Evolutionary conservation across 2,329 filamentous ascomycete species (phyloP).

Genomic region (Penicillium sp.): DNA sequence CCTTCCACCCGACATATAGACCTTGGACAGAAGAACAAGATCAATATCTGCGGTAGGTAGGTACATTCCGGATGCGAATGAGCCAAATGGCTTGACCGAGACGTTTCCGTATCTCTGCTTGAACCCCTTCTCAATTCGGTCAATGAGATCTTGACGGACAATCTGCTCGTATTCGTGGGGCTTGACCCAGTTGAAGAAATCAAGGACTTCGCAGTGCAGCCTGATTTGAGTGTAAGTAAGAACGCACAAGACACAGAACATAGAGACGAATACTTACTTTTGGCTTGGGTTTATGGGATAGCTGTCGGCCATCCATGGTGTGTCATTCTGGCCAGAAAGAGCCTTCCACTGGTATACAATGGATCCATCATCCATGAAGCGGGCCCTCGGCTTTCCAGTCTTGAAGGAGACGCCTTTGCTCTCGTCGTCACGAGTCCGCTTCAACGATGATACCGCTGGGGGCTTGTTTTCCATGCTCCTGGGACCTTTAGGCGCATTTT

Average conservation of each 20-base stretch:
- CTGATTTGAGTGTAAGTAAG: conserved; percentile 43
- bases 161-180: conserved; percentile 72
- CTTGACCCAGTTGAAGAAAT: conserved; percentile 81
- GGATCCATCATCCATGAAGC: conserved; percentile 49
- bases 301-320: conserved; percentile 58
- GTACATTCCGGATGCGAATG: conserved; percentile 79
- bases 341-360: conserved; percentile 53
- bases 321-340: conserved; percentile 39
- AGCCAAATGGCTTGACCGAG: conserved; percentile 76
- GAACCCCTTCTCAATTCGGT: conserved; percentile 61
- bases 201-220: conserved; percentile 82
- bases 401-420: conserved; percentile 56
- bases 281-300: conserved; percentile 30
- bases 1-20: conserved; percentile 54
- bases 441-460: conserved; percentile 59
- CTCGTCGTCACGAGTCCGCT: conserved; percentile 68
- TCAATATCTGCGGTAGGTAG: conserved; percentile 87
- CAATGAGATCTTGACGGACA: conserved; percentile 68
- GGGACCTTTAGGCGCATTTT: conserved; percentile 37
- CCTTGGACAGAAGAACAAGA: conserved; percentile 67
- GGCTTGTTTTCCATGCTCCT: conserved; percentile 33
- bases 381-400: conserved; percentile 50
- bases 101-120: conserved; percentile 56
- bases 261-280: conserved; percentile 25
- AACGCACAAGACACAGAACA: neutral